Evolutionary conservation across 805 yeast genomes (phyloP).

Genomic region (Candida andamanensis): DNA sequence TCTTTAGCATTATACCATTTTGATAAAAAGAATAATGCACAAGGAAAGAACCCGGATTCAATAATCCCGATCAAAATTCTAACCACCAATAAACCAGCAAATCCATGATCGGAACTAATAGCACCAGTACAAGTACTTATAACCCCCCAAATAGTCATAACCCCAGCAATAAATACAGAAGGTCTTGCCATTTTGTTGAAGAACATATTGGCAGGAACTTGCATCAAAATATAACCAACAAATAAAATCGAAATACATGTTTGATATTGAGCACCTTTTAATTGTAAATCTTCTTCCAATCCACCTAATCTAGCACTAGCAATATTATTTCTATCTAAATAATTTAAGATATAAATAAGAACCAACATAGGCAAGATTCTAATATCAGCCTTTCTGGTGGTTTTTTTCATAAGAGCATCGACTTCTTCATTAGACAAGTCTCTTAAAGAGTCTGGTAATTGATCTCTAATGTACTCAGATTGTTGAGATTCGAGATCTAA

Average conservation of each 20-base stretch:
- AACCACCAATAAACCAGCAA: constrained; percentile 40
- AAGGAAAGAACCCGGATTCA: constrained; percentile 45
- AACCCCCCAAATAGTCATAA: constrained; percentile 50
- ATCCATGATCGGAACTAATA: constrained; percentile 27
- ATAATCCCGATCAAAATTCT: constrained; percentile 45
- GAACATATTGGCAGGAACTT: constrained; percentile 43
- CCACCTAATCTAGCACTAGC: constrained; percentile 53
- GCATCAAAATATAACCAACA: constrained; percentile 40
- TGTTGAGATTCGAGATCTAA: no score
- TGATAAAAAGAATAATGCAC: constrained; percentile 45
- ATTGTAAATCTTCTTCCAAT: constrained; percentile 37
- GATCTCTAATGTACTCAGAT: no score
- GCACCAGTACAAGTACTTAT: constrained; percentile 46
- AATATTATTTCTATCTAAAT: constrained; percentile 48
- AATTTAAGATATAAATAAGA: constrained; percentile 47
- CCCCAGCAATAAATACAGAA: constrained; percentile 42
- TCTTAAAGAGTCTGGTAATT: constrained; percentile 27
- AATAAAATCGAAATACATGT: constrained; percentile 49
- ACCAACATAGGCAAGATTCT: constrained; percentile 48
- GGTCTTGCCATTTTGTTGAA: constrained; percentile 47
- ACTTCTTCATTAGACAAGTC: constrained; percentile 38
- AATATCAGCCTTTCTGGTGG: constrained; percentile 44
- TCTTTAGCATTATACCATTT: constrained; percentile 53
- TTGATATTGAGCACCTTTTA: constrained; percentile 42
- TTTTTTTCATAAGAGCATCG: constrained; percentile 34